A percentile compares a stretch with the other conserved stretches of the same genome.
phyloP scores from a whole-genome alignment of 192 early-diverging fungal species.

The Mortierella alpina region DNA sequence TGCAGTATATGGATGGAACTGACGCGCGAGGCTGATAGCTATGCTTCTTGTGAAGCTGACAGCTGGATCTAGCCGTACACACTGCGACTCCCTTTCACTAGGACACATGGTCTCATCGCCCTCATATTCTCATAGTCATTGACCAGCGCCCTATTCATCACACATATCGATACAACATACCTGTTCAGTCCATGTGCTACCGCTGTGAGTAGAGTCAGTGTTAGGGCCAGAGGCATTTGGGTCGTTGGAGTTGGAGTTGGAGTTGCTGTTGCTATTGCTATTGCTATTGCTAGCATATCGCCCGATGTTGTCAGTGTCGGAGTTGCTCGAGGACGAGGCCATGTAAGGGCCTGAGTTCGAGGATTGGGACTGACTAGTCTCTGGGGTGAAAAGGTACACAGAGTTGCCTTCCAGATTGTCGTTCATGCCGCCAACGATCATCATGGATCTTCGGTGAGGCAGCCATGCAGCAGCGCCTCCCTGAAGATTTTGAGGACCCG shows the following conservation, averaged over 20 bases:
- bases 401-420: constrained; percentile 18
- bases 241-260: neutral
- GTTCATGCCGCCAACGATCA: constrained; percentile 9
- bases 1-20: too few species aligned
- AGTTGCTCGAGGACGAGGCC: neutral
- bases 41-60: too few species aligned
- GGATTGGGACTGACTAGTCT: too few species aligned
- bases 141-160: neutral
- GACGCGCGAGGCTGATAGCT: too few species aligned
- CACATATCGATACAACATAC: constrained; percentile 1
- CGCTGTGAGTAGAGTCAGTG: neutral
- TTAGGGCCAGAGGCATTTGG: neutral
- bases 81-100: too few species aligned
- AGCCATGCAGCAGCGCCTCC: constrained; percentile 27
- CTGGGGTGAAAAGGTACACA: constrained; percentile 24
- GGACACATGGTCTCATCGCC: constrained; percentile 2
- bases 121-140: neutral
- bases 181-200: constrained; percentile 18
- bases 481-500: constrained; percentile 20
- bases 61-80: too few species aligned
- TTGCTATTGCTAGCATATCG: too few species aligned
- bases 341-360: neutral
- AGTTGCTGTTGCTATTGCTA: neutral
- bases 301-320: too few species aligned
- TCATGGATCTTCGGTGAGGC: constrained; percentile 2